Conservation (phyloP, 148 eudicot species). For the Rhododendron griersonianum region DNA sequence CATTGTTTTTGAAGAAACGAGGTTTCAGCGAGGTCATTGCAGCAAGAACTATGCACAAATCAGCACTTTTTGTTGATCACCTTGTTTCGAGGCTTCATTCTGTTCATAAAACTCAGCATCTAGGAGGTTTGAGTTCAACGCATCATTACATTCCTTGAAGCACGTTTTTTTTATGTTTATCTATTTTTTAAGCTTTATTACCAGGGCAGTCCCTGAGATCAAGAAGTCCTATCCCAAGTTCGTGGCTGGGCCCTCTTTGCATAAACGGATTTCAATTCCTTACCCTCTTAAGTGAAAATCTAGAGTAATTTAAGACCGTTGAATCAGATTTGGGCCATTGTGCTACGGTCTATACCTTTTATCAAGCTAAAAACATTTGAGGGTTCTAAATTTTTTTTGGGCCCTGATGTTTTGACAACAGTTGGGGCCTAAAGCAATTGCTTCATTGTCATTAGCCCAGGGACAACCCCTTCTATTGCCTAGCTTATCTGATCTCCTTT, state of each 20-base stretch:
- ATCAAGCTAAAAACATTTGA: background rate
- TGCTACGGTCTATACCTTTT: background rate
- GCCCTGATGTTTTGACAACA: background rate
- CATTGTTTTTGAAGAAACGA: slow-evolving; percentile 65
- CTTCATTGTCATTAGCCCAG: background rate
- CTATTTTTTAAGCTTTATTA: background rate
- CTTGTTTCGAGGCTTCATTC: slow-evolving; percentile 75
- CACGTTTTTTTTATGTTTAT: background rate
- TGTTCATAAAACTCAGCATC: slow-evolving; percentile 67
- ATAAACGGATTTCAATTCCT: background rate
- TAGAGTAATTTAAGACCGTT: background rate
- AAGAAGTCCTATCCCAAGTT: background rate
- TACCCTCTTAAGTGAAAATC: background rate
- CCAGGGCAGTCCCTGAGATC: background rate
- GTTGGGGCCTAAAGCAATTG: background rate
- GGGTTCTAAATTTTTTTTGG: background rate
- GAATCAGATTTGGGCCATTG: background rate
- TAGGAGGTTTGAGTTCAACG: slow-evolving; percentile 63
- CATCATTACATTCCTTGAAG: background rate
- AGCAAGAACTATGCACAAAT: slow-evolving; percentile 58
- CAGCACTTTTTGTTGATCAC: slow-evolving; percentile 70
- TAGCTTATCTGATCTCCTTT: slow-evolving; percentile 5
- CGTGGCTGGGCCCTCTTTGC: background rate
- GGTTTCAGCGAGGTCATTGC: slow-evolving; percentile 62
- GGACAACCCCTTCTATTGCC: background rate